Base-by-base conservation (phyloP, 2,329 filamentous ascomycete genomes). In the Aspergillus flavus region DNA sequence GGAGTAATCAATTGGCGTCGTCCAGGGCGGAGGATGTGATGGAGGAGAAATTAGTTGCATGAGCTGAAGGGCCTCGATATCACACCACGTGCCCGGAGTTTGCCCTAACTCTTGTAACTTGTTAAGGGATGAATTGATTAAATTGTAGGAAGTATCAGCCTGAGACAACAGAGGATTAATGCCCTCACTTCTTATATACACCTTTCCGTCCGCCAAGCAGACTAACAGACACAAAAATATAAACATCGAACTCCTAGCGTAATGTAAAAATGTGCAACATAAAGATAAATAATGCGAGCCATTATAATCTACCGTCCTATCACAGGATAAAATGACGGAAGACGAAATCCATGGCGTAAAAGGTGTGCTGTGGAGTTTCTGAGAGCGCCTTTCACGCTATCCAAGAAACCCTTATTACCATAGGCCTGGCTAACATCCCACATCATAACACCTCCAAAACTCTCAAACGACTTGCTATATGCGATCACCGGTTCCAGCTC, bases 361-460 rank as follows among this genome's bases (percentile, higher is more conserved):
- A 59, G 41, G 34, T 62, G 59, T 14, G 65, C 69, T 10, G 59
- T 45, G 26, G 59, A 61, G 53, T 59, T 46, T 23, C 61, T 84
- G 70, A 61, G 77, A 72, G 39, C 70, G 61, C 67, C 75, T 73
- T 59, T 60, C 4, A 88, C 76, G 43, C 78, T 72, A 30, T 76
- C 74, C 59, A 89, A 76, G 72, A 87, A 89, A 1, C 86, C 87
- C 2, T 68, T 39, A 74, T 90, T 89, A n/a, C 77, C 76, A 66
- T 83, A 87, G 2, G 85, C 81, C 78, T 89, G 87, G 34, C 81
- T 85, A 76, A 85, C 85, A 74, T 91, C 89, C 89, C 88, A 91
- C 78, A 90, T 81, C 88, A 91, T 90, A 32, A 88, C 82, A 34
- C 89, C 89, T 9, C 87, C 88, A 69, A 91, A 90, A 74, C 83